A percentile compares a stretch with the other conserved stretches of the same genome.
Conservation (phyloP, 495 filamentous ascomycete species). For the Entonaema liquescens region DNA sequence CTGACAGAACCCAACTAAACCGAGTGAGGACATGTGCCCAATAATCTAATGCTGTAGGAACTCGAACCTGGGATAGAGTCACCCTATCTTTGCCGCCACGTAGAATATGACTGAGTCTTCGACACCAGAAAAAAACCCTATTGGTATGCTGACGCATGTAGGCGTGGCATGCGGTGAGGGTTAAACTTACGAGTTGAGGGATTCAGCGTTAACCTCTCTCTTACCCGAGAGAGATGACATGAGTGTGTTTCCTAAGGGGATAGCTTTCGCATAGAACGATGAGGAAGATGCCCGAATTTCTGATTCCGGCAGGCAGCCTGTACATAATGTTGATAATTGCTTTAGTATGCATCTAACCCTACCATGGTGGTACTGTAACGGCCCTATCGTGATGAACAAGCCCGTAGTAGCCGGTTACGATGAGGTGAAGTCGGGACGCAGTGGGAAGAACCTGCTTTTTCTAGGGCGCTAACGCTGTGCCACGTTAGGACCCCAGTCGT, state of each 20-base stretch:
- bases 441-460: slow-evolving; percentile 30
- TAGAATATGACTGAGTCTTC: slow-evolving; percentile 3
- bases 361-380: background rate
- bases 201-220: slow-evolving; percentile 1
- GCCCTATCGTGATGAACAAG: slow-evolving; percentile 6
- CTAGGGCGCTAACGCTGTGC: slow-evolving; percentile 36
- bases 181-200: background rate
- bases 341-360: slow-evolving; percentile 6
- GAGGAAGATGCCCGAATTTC: slow-evolving; percentile 2
- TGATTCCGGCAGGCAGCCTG: background rate
- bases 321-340: background rate
- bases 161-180: slow-evolving; percentile 11
- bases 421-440: slow-evolving; percentile 37
- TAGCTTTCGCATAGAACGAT: background rate
- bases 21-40: slow-evolving; percentile 2
- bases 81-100: slow-evolving; percentile 10
- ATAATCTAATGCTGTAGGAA: background rate
- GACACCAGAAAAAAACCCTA: background rate
- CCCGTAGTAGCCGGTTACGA: slow-evolving; percentile 2
- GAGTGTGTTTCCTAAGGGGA: background rate
- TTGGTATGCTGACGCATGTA: slow-evolving; percentile 1
- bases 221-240: slow-evolving; percentile 1
- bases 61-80: background rate
- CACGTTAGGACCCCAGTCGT: slow-evolving; percentile 31
- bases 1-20: background rate